Percentiles rank a stretch among this genome's conserved stretches.
These are phyloP conservation scores for Metschnikowia kofuensis DNA, from an alignment of 805 yeast species.

Conservation along the genomic window DNA sequence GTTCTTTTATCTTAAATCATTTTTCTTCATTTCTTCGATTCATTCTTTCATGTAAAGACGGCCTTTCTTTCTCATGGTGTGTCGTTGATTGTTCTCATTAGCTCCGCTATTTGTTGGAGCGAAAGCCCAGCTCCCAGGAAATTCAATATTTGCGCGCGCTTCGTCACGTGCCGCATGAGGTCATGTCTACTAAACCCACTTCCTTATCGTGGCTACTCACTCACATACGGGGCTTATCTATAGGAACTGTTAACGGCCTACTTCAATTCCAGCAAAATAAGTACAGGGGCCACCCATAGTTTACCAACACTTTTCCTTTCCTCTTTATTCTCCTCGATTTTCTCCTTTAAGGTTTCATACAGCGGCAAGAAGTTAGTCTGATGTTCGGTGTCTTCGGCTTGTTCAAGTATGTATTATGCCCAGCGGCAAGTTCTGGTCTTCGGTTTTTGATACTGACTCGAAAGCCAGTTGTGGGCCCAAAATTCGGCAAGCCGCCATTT, in stretches of 20 bases:
- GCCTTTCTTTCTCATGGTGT: too few species aligned
- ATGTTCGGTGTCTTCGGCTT: constrained; percentile 14
- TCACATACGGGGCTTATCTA: neutral
- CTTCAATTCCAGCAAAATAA: neutral
- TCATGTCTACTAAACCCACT: constrained; percentile 1
- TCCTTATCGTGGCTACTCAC: constrained; percentile 8
- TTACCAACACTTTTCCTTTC: too few species aligned
- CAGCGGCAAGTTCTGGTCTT: neutral
- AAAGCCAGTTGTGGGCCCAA: too few species aligned
- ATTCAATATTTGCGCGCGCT: neutral
- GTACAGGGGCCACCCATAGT: too few species aligned
- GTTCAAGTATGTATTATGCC: constrained; percentile 9
- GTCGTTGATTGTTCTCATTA: too few species aligned
- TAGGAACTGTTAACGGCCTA: neutral
- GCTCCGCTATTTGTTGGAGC: too few species aligned
- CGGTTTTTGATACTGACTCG: too few species aligned
- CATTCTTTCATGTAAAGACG: too few species aligned
- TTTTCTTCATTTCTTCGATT: too few species aligned
- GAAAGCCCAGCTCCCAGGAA: neutral
- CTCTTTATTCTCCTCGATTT: too few species aligned
- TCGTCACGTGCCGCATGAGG: neutral
- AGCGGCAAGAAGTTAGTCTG: neutral
- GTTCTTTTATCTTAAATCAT: too few species aligned
- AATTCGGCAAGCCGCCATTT: too few species aligned
- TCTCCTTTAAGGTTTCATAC: neutral